These are phyloP conservation scores for Calonectria multiphialidica DNA, from an alignment of 2,329 filamentous ascomycete species.

Conservation along the genomic window DNA sequence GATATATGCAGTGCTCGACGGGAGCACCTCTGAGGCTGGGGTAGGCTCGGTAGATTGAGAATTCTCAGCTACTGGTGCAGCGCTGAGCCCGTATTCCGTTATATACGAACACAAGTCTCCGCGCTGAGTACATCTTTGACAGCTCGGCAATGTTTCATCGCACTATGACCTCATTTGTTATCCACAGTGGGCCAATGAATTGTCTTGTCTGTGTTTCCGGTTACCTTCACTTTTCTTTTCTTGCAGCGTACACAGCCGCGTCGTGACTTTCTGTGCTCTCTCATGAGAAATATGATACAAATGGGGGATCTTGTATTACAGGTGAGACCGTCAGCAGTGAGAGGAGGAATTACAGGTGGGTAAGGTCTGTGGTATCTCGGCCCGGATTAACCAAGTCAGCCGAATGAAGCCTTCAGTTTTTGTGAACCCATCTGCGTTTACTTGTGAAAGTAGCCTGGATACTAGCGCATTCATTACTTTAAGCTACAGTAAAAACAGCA, in stretches of 20 bases:
- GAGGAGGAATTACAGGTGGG: neutral
- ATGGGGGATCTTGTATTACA: neutral
- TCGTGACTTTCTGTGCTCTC: conserved; percentile 28
- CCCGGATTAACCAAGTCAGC: neutral
- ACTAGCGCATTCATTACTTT: too few relatives aligned
- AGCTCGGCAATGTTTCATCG: conserved; percentile 30
- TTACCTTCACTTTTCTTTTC: conserved; percentile 31
- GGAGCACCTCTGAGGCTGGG: neutral
- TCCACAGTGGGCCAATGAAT: too few relatives aligned
- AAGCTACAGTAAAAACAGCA: too few relatives aligned
- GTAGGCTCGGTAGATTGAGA: neutral
- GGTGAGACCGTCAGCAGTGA: neutral
- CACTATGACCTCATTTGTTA: conserved; percentile 11
- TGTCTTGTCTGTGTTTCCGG: neutral
- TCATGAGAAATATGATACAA: neutral
- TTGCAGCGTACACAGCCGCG: conserved; percentile 31
- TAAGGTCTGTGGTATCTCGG: neutral
- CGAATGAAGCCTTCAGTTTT: neutral
- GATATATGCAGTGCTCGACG: neutral
- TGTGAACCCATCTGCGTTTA: too few relatives aligned
- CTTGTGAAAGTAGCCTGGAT: too few relatives aligned
- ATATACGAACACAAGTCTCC: conserved; percentile 28
- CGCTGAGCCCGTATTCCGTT: conserved; percentile 11
- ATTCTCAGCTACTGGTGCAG: neutral
- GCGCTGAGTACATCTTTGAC: conserved; percentile 20